phyloP scores from a whole-genome alignment of 2,329 filamentous ascomycete genomes.

The Aspergillus pseudotamarii region DNA sequence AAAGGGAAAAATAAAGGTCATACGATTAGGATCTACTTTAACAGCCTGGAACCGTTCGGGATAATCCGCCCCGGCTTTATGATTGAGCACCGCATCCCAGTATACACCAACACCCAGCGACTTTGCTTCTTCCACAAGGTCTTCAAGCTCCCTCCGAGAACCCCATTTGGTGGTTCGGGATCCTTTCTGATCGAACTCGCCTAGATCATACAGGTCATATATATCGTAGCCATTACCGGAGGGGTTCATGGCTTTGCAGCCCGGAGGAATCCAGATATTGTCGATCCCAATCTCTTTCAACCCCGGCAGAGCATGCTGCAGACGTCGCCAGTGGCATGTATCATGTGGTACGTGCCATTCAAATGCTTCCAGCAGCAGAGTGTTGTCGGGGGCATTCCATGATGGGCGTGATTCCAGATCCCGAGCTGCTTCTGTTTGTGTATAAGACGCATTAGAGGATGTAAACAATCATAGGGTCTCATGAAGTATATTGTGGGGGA shows the following conservation, averaged over 20 bases:
- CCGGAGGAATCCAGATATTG: slow-evolving; percentile 70
- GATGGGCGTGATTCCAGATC: slow-evolving; percentile 30
- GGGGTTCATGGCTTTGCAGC: slow-evolving; percentile 66
- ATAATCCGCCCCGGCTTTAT: slow-evolving; percentile 69
- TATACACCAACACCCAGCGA: slow-evolving; percentile 60
- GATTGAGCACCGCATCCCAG: slow-evolving; percentile 73
- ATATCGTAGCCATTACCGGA: slow-evolving; percentile 69
- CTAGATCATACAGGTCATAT: slow-evolving; percentile 71
- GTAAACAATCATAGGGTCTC: neutral
- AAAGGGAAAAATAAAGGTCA: slow-evolving; percentile 3
- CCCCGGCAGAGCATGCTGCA: slow-evolving; percentile 54
- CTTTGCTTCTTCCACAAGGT: slow-evolving; percentile 55
- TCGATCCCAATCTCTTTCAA: slow-evolving; percentile 64
- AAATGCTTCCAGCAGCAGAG: slow-evolving; percentile 68
- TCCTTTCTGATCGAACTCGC: slow-evolving; percentile 74
- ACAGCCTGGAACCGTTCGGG: slow-evolving; percentile 65
- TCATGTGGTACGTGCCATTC: slow-evolving; percentile 72
- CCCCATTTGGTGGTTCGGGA: slow-evolving; percentile 69
- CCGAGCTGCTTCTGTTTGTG: slow-evolving; percentile 25
- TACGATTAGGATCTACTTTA: slow-evolving; percentile 61
- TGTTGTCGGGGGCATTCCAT: slow-evolving; percentile 38
- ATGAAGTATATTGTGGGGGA: neutral
- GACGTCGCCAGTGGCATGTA: slow-evolving; percentile 62
- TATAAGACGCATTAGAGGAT: neutral
- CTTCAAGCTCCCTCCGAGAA: slow-evolving; percentile 60